A percentile compares a stretch with the other conserved stretches of the same genome.
Conservation (phyloP, 2,329 filamentous ascomycete genomes). For the Penicillium sp. region DNA sequence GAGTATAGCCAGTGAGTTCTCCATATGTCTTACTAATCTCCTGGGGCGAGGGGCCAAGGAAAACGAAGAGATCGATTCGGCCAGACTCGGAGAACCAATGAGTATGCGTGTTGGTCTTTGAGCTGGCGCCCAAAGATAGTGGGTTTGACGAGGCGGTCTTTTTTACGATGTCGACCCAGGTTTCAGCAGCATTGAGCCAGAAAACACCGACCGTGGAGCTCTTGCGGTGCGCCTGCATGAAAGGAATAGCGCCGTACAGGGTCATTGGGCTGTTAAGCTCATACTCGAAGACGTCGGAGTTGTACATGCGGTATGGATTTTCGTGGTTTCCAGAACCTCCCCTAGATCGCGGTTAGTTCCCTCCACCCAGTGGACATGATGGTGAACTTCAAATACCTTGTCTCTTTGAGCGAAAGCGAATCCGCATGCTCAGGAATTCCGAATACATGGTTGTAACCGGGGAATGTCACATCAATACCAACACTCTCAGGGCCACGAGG, state of each 20-base stretch:
- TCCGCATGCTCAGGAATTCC: constrained; percentile 94
- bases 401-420: constrained; percentile 83
- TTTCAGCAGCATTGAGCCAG: constrained; percentile 96
- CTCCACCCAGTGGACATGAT: not conserved
- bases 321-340: constrained; percentile 81
- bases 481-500: constrained; percentile 93
- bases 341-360: constrained; percentile 34
- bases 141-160: constrained; percentile 72
- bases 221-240: constrained; percentile 96
- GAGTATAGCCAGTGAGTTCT: constrained; percentile 87
- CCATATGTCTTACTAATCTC: constrained; percentile 81
- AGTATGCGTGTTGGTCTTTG: constrained; percentile 77
- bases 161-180: constrained; percentile 95
- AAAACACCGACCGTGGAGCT: constrained; percentile 93
- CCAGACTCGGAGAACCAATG: constrained; percentile 97
- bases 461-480: constrained; percentile 86
- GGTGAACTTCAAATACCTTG: constrained; percentile 53
- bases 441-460: constrained; percentile 87
- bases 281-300: constrained; percentile 97
- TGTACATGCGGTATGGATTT: constrained; percentile 93
- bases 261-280: constrained; percentile 98
- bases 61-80: constrained; percentile 87
- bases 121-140: constrained; percentile 68
- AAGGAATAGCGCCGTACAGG: constrained; percentile 92
- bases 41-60: constrained; percentile 83